Evolutionary conservation across 805 yeast genomes (phyloP), one percentile per base, ranked within the genome.

Genomic region (Nakazawaea ernobii): DNA sequence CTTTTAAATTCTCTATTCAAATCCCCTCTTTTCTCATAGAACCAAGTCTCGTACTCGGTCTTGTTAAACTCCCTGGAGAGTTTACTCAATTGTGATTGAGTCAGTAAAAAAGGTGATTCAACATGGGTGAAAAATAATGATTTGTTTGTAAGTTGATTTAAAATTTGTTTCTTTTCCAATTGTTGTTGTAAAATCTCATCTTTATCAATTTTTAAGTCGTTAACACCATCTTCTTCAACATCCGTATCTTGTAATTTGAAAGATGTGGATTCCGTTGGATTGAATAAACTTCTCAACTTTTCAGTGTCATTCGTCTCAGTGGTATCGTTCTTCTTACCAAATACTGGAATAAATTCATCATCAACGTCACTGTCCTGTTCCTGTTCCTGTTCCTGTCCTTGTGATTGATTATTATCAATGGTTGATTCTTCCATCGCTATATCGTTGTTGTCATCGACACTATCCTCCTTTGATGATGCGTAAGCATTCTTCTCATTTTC

Each of bases 11-110:
- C 87, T 52, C 86, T 77, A 51, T 84, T 81, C 73, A 90, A 74
- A 45, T 82, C 86, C 35, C 92, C 91, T 63, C 98, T 77, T 61
- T 82, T 78, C 39, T 80, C 85, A 84, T 87, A 88, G 63, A 91
- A 92, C 76, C 86, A 81, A 37, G 74, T 67, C 42, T 84, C 89
- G 79, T 92, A 90, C 10, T 59, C 62, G 11, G 54, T 57, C 1
- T 55, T 49, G 14, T 57, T 52, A 9, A 61, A 56, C 30, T 71
- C 63, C n/a, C 61, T 57, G 7, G 75, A 70, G 32, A 85, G 55
- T 56, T 80, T 84, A 49, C 76, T 77, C 42, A 89, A 62, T 61
- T 86, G 96, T 0, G 96, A 74, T 65, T 91, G 98, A 0, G 97
- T 83, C 43, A 77, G 79, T 53, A 92, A 69, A 66, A 88, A 92